phyloP scores from a whole-genome alignment of 192 early-diverging fungal genomes.

The Gigaspora rosea region DNA sequence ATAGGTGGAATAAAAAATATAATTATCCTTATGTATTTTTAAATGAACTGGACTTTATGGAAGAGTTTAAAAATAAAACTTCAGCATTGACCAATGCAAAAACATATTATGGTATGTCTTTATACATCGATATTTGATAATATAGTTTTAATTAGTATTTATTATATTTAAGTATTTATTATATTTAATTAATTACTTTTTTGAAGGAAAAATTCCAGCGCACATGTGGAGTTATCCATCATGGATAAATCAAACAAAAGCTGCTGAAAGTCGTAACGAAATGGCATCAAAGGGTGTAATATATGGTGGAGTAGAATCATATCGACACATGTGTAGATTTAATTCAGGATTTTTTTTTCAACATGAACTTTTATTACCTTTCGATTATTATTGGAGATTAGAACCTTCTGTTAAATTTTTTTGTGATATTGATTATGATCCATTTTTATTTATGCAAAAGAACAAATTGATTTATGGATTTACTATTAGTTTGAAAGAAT shows the following conservation, averaged over 20 bases:
- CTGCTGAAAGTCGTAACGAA: constrained; percentile 52
- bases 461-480: constrained; percentile 75
- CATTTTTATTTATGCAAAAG: constrained; percentile 75
- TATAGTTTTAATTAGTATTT: background rate
- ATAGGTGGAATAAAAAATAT: constrained; percentile 71
- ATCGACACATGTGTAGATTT: constrained; percentile 89
- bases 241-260: constrained; percentile 68
- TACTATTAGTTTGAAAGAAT: constrained; percentile 71
- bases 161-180: background rate
- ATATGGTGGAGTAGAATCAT: constrained; percentile 75
- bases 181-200: background rate
- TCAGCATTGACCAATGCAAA: constrained; percentile 35
- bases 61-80: constrained; percentile 66
- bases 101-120: constrained; percentile 12
- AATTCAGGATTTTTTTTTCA: constrained; percentile 79
- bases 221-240: constrained; percentile 78
- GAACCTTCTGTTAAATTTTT: constrained; percentile 80
- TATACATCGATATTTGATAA: background rate
- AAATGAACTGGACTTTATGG: constrained; percentile 74
- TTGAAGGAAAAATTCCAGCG: constrained; percentile 61
- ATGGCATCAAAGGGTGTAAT: constrained; percentile 63
- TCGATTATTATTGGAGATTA: constrained; percentile 84
- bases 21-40: constrained; percentile 85
- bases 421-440: constrained; percentile 82
- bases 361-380: constrained; percentile 66